Evolutionary conservation across 2,329 filamentous ascomycete genomes (phyloP), one percentile per base, ranked within the genome.

Genomic region (Cladosporium sp.): DNA sequence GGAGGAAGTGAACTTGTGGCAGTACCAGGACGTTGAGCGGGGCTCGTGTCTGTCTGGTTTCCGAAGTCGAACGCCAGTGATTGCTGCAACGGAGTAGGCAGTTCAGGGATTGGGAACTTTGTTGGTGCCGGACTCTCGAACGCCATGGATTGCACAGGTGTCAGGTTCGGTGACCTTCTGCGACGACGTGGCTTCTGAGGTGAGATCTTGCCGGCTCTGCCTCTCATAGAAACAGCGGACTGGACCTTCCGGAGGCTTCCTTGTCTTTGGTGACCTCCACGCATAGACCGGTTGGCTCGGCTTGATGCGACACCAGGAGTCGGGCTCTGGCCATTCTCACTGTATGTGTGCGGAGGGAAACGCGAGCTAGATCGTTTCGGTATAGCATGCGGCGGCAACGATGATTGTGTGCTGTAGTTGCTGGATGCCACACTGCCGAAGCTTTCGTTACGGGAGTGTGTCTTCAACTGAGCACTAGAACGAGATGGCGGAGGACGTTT

Each of bases 291-390:
- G 12, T 60, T 60, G 17, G 58, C 60, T 6, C 65, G 61, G n/a
- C 51, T 40, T 17, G 64, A 63, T 40, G 63, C 64, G 3, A 51
- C 56, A 11, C 76, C 75, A 34, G 81, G 80, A 1, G 88, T 91
- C 1, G 92, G 92, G 70, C 90, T 96, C 63, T 85, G 83, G 40
- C 86, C 87, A 3, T 89, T 89, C 62, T 96, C 91, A 70, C 89
- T 92, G 52, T 82, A 78, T 64, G 83, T 87, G 60, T 86, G 74
- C 0, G 85, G 83, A 20, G 87, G 82, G 50, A 88, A 87, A 60
- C 92, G 85, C 5, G 92, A 99, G 74, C 93, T 97, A 30, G 90
- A 89, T 59, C 94, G 82, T 3, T 87, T 88, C 0, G 94, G 94
- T 6, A 99, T 96, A 0, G 94, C 92, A 77, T 96, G 97, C 0